Conservation (phyloP, 768 basidiomycete genomes). For the Tulasnella sp. region DNA sequence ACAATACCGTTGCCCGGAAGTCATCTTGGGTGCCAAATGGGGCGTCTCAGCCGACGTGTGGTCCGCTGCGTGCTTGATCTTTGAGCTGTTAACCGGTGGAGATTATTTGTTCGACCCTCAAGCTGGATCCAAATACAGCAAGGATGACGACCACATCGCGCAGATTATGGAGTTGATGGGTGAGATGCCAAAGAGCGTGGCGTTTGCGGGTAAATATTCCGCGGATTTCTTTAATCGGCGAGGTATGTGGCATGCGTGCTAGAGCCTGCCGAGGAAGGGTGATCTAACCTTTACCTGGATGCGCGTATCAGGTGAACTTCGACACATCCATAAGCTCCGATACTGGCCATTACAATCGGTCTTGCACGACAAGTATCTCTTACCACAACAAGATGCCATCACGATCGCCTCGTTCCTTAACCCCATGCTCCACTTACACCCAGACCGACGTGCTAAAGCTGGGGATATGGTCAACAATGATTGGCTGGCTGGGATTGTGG, state of each 20-base stretch:
- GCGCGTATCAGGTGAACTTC: slow-evolving; percentile 55
- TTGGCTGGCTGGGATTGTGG: slow-evolving; percentile 79
- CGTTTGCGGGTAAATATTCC: slow-evolving; percentile 86
- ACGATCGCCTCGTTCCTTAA: slow-evolving; percentile 69
- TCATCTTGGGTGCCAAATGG: slow-evolving; percentile 95
- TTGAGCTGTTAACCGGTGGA: slow-evolving; percentile 92
- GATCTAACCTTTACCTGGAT: background rate
- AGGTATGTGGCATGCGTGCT: slow-evolving; percentile 44
- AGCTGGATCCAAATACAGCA: slow-evolving; percentile 87
- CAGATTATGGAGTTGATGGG: slow-evolving; percentile 96
- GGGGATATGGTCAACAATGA: slow-evolving; percentile 75
- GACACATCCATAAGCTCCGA: slow-evolving; percentile 88
- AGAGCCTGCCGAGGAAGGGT: background rate
- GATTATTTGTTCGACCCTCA: slow-evolving; percentile 98
- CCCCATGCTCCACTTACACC: slow-evolving; percentile 85
- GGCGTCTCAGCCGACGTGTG: slow-evolving; percentile 92
- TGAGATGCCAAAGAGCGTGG: slow-evolving; percentile 74
- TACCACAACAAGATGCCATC: slow-evolving; percentile 74
- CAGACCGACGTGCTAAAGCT: slow-evolving; percentile 83
- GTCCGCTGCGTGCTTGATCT: slow-evolving; percentile 77
- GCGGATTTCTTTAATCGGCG: slow-evolving; percentile 94
- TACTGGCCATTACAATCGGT: slow-evolving; percentile 82
- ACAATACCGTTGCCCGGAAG: slow-evolving; percentile 96
- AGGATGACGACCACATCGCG: slow-evolving; percentile 95
- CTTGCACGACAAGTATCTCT: slow-evolving; percentile 91